Base-by-base conservation (phyloP, 2,329 filamentous ascomycete genomes). In the Aureobasidium sp. region DNA sequence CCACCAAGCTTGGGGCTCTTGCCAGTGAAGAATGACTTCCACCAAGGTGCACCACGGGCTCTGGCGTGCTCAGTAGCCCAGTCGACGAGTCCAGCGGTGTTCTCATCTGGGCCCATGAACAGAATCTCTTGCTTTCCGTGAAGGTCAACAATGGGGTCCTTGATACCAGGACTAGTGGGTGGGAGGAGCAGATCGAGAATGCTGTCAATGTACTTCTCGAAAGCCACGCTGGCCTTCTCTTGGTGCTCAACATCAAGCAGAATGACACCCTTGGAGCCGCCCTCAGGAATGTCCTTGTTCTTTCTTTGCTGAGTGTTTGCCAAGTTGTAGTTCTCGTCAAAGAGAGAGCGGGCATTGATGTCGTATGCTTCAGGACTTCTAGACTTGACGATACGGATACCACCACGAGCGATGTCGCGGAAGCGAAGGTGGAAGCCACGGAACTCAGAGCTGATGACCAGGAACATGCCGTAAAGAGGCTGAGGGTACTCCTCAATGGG, bases 21-120 rank as follows among this genome's bases (percentile, higher is more conserved):
- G 71, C 94, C 94, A 2, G 94, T 99, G 82, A 99, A 99, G 84
- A 99, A 99, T 0, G 94, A 99, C 82, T 99, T 99, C 94, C 94
- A 99, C 91, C 93, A 99, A 32, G 91, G 91, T 5, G 94, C 94
- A 49, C 91, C 91, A 68, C 94, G 87, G 64, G 80, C 79, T 58
- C 91, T 86, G 64, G 94, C 94, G 75, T 99, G 94, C 75, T 94
- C 88, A 1, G 94, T 99, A n/a, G 94, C 94, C 94, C 94, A 99
- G 76, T 99, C 87, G 57, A 99, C 94, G 37, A 99, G 83, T 70
- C 96, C 91, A 27, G 94, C 94, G 1, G 94, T 99, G 78, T 99
- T 99, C 85, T 99, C 94, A 68, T 99, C 94, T 0, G 94, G 94
- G 37, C 94, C 94, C 91, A 99, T 90, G 81, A 99, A 99, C 27